phyloP scores from a whole-genome alignment of 2,329 filamentous ascomycete species.

The Hymenoscyphus repandus region DNA sequence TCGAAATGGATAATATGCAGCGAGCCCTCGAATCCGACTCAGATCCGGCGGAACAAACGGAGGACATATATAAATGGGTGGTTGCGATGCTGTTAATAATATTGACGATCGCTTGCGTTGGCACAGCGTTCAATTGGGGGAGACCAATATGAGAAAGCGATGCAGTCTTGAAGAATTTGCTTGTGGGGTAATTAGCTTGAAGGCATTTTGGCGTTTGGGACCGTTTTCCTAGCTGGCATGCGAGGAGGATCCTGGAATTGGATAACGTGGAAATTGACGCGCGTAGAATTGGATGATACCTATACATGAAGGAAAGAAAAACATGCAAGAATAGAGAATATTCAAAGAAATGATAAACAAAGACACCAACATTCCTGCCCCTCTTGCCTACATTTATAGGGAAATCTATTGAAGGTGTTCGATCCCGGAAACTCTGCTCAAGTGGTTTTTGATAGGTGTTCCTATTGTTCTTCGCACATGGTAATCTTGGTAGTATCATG shows the following conservation, averaged over 20 bases:
- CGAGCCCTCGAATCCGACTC: slow-evolving; percentile 12
- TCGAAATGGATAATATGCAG: slow-evolving; percentile 19
- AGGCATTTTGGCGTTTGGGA: not conserved
- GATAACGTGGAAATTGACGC: not conserved
- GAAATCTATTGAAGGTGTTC: too few relatives aligned
- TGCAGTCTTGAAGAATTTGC: not conserved
- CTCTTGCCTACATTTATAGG: not conserved
- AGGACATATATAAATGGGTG: slow-evolving; percentile 28
- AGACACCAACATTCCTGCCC: not conserved
- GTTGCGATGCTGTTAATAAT: slow-evolving; percentile 28
- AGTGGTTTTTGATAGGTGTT: too few relatives aligned
- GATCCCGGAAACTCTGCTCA: too few relatives aligned
- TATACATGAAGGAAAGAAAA: not conserved
- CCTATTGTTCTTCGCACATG: too few relatives aligned
- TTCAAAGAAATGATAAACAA: not conserved
- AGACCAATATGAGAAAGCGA: slow-evolving; percentile 1
- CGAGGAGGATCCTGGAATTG: not conserved
- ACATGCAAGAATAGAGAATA: not conserved
- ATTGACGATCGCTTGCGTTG: slow-evolving; percentile 24
- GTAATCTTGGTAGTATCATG: too few relatives aligned
- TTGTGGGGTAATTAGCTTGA: not conserved
- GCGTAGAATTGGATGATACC: not conserved
- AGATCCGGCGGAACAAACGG: slow-evolving; percentile 19
- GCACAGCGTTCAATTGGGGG: slow-evolving; percentile 28
- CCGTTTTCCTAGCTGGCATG: not conserved